A percentile compares a stretch with the other conserved stretches of the same genome.
phyloP scores from a whole-genome alignment of 208 protist species.

The Trypanosoma congolense region DNA sequence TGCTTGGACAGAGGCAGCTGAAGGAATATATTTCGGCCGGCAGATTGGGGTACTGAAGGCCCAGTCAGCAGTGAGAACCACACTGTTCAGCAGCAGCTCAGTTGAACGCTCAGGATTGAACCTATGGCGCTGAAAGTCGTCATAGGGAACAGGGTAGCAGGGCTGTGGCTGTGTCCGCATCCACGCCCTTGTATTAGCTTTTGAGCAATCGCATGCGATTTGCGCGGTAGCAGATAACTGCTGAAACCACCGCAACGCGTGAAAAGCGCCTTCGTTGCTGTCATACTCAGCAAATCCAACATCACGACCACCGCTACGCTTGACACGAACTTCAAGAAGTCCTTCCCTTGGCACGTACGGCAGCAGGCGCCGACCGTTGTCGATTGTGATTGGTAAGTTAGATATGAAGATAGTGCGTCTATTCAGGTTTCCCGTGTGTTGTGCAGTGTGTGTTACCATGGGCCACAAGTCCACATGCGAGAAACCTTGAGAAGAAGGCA shows the following conservation, averaged over 20 bases:
- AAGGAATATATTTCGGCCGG: constrained; percentile 10
- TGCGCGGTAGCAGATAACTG: constrained; percentile 18
- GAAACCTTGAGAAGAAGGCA: no score
- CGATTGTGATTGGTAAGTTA: constrained; percentile 32
- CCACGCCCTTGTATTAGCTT: not conserved
- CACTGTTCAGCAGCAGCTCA: constrained; percentile 27
- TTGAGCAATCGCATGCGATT: constrained; percentile 19
- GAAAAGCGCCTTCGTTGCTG: constrained; percentile 20
- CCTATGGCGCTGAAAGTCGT: constrained; percentile 18
- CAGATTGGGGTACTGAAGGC: constrained; percentile 15
- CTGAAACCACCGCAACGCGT: constrained; percentile 51
- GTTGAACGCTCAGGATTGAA: constrained; percentile 17
- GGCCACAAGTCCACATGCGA: not conserved
- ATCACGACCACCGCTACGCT: constrained; percentile 32
- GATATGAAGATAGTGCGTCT: constrained; percentile 46
- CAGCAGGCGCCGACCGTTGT: constrained; percentile 32
- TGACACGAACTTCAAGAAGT: constrained; percentile 38
- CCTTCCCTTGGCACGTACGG: constrained; percentile 50
- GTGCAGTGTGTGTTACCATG: not conserved
- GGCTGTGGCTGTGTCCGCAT: not conserved
- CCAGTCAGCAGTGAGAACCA: constrained; percentile 37
- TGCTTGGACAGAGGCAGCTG: not conserved
- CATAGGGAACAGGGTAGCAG: constrained; percentile 28
- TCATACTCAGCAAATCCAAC: constrained; percentile 63
- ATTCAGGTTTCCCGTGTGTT: not conserved